Conservation (phyloP, 2,329 filamentous ascomycete genomes). For the Coccinonectria pachysandricola region DNA sequence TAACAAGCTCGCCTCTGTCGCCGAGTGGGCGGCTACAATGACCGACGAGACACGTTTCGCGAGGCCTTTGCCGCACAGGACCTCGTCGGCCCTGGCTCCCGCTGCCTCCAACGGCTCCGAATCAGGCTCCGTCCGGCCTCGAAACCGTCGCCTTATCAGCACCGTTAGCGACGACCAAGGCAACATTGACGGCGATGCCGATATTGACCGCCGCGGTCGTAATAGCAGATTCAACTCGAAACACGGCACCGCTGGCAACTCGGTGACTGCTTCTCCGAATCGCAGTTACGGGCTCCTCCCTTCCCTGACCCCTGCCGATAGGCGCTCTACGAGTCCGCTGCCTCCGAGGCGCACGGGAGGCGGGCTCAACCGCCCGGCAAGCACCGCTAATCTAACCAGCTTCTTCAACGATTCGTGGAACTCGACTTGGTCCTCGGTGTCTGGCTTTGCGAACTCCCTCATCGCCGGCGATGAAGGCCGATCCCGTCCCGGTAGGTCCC, state of each 20-base stretch:
- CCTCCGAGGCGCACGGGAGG: conserved; percentile 29
- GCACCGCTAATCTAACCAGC: conserved; percentile 27
- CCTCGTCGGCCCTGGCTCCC: conserved; percentile 36
- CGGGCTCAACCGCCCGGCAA: conserved; percentile 20
- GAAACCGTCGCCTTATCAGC: conserved; percentile 37
- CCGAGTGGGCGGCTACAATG: conserved; percentile 27
- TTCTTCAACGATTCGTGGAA: conserved; percentile 42
- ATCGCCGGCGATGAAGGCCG: conserved; percentile 19
- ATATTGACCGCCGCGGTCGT: conserved; percentile 11
- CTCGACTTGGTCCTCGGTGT: conserved; percentile 45
- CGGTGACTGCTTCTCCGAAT: too few species aligned
- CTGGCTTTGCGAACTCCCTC: conserved; percentile 40
- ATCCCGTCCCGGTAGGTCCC: conserved; percentile 9
- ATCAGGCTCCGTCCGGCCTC: conserved; percentile 33
- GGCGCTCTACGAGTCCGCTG: conserved; percentile 39
- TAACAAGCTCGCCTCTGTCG: conserved; percentile 21
- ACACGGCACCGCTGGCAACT: too few species aligned
- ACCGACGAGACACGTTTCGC: conserved; percentile 22
- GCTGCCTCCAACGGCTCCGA: conserved; percentile 32
- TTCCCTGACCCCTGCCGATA: conserved; percentile 27
- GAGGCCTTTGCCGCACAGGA: conserved; percentile 27
- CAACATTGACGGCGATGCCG: conserved; percentile 11
- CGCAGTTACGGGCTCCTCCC: conserved; percentile 24
- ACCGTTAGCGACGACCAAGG: conserved; percentile 18
- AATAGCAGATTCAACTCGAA: too few species aligned